phyloP scores from a whole-genome alignment of 2,329 filamentous ascomycete species.

The Aspergillus neotritici region DNA sequence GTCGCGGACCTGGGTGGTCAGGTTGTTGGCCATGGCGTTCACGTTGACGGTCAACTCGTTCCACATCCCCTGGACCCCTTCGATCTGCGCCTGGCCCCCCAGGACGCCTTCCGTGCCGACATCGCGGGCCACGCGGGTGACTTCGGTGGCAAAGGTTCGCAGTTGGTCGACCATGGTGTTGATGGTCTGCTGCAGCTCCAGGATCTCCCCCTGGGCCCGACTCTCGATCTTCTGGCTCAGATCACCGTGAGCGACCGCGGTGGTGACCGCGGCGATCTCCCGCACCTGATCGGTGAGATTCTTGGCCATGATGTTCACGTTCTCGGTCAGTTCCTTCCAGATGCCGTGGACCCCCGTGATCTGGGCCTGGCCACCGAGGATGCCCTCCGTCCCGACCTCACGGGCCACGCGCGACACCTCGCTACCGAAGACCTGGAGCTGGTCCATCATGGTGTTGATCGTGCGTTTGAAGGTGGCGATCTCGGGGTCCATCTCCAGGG shows the following conservation, averaged over 20 bases:
- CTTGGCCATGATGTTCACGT: slow-evolving; percentile 79
- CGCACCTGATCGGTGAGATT: slow-evolving; percentile 78
- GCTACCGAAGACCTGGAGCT: slow-evolving; percentile 91
- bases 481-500: slow-evolving; percentile 94
- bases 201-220: slow-evolving; percentile 73
- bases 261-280: slow-evolving; percentile 79
- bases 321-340: slow-evolving; percentile 94
- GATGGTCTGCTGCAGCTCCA: slow-evolving; percentile 78
- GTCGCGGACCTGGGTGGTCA: slow-evolving; percentile 85
- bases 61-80: slow-evolving; percentile 83
- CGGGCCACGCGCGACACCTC: slow-evolving; percentile 91
- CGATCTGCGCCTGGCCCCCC: slow-evolving; percentile 75
- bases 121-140: slow-evolving; percentile 75
- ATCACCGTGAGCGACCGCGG: slow-evolving; percentile 75
- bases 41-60: slow-evolving; percentile 81
- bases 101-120: slow-evolving; percentile 79
- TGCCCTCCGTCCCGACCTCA: slow-evolving; percentile 93
- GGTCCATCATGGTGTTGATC: slow-evolving; percentile 99
- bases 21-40: slow-evolving; percentile 81
- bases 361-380: slow-evolving; percentile 86
- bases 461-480: slow-evolving; percentile 97
- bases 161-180: slow-evolving; percentile 88
- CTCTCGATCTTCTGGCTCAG: slow-evolving; percentile 79
- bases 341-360: slow-evolving; percentile 93
- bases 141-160: slow-evolving; percentile 75